Base-by-base conservation (phyloP, 345 rosid species). In the Citrus inodora region DNA sequence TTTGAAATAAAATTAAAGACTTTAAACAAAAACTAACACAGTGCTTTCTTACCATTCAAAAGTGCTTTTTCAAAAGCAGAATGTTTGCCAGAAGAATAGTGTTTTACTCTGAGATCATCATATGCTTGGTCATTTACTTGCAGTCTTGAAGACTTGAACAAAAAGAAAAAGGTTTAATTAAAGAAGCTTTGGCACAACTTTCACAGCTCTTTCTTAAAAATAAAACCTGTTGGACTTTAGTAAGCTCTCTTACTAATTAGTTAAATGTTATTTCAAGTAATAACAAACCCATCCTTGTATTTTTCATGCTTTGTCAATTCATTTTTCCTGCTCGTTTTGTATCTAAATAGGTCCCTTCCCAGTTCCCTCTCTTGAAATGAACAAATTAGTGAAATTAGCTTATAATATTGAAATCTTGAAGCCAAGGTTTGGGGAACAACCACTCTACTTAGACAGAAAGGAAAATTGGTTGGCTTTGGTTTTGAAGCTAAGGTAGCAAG, bases 51-150 rank as follows among this genome's bases (percentile, higher is more conserved):
- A 67, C 67, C 37, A 65, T 76, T 76, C 67, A 67, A 67, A 67
- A 76, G 67, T 37, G 59, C 79, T 76, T 76, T 70, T 63, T 28
- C 25, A 75, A 80, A 80, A 71, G 74, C 73, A 76, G 38, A 76
- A 67, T 37, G 66, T 67, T 46, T 76, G 73, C 67, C 55, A 66
- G 65, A 69, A 46, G 40, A 73, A 58, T 75, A 58, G 59, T 11
- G 65, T 42, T 64, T 69, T 66, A 27, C 74, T 64, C 74, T 55
- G 55, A 71, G 74, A 65, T 66, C 38, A 55, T 19, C 73, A 71
- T 71, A 70, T 56, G 68, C 35, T 27, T 21, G 53, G 51, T 56
- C 63, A 73, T 73, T 73, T 33, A 73, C 76, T 33, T 63, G 24
- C 59, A 73, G 30, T 53, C 58, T 46, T 3, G 51, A 46, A 46